Evolutionary conservation across 768 basidiomycete species (phyloP), one percentile per base, ranked within the genome.

Genomic region (Bullera alba): DNA sequence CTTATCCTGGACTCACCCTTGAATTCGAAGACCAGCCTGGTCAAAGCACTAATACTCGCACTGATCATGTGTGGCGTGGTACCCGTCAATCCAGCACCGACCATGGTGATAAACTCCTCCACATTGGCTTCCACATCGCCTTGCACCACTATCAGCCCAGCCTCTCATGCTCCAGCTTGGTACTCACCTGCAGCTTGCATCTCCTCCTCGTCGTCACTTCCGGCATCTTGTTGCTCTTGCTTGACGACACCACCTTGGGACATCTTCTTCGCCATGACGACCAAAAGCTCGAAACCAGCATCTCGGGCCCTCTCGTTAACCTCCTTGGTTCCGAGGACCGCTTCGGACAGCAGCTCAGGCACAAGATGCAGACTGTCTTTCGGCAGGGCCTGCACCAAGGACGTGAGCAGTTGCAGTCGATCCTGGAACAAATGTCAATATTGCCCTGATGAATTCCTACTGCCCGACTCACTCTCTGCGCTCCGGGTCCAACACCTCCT

Each of bases 41-140:
- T 92, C 47, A 99, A 82, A 0, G 90, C 88, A 5, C 91, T 96
- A 46, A 97, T 83, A 1, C 89, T 88, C 1, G 95, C 95, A 65
- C 91, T 93, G 70, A 97, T 93, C 90, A 95, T 97, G 68, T 99
- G 95, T 0, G 93, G 91, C 10, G 82, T 87, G 14, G 86, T 84
- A 19, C 89, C 92, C 7, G 90, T 91, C 41, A 97, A 75, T 50
- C 95, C 95, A 59, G 90, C 92, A 30, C 87, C 87, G 25, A 96
- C 77, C 92, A 99, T 97, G 2, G 87, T 99, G 76, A 97, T 78
- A 69, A 87, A 97, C 69, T 97, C 95, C 60, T 89, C 83, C 38
- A 92, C 78, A 62, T 71, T 87, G 0, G 90, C 92, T 17, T 57
- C 49, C 26, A 64, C 59, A 10, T 54, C 42, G 25, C 27, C 49